Evolutionary conservation across 352 stramenopile species (phyloP), one percentile per base, ranked within the genome.

Genomic region (Blastocystis sp.): DNA sequence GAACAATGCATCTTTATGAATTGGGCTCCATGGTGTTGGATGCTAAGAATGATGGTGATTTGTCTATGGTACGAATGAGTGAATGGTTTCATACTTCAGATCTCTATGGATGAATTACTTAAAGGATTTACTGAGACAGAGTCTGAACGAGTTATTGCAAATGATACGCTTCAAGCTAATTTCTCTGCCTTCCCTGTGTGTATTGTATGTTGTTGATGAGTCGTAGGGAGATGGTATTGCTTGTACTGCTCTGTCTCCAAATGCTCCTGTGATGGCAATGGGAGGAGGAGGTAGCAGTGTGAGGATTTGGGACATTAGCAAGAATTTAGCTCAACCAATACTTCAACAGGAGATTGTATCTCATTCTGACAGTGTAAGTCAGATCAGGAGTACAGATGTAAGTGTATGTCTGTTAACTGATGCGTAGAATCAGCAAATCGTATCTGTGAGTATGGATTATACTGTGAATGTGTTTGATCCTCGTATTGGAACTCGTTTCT

Each of bases 1-100:
- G 75, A 19, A 42, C 57, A 37, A 86, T 86, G 51, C 57, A 86
- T 37, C 21, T 86, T 16, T 86, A 59, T 39, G 54, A 86, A 32
- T 51, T 86, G 27, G 75, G 75, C 1, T 27, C 27, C 7, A 75
- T 86, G 61, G 32, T 24, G 3, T 12, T 32, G 6, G 29, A 42
- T 5, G 7, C 71, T 0, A 77, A 78, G 57, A 29, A n/a, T 27
- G 75, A 75, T 0, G 56, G 52, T 16, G 35, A 74, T 32, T 6
- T 66, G 21, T 32, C 37, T n/a, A 39, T 32, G 39, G 43, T 63
- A 59, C 9, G 11, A 16, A 51, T 52, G 29, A 49, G 19, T 4
- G 24, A 12, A 3, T 51, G 2, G 37, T 0, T 27, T 52, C 6
- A n/a, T n/a, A 77, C 3, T 39, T 7, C n/a, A 77, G 73, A 27